phyloP scores from a whole-genome alignment of 73 alveolate species.

The Paramecium primaurelia region DNA sequence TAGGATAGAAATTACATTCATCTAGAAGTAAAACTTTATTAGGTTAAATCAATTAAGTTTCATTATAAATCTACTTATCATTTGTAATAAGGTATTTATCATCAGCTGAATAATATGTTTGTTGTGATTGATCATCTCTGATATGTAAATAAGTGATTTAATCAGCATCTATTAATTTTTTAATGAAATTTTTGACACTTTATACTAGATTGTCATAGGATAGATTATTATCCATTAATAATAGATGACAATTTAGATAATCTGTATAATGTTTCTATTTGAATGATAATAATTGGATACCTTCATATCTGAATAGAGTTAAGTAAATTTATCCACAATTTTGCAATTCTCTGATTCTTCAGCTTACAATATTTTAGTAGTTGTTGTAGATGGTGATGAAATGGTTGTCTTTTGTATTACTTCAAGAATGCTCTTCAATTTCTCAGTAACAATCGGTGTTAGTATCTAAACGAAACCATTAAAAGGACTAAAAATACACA shows the following conservation, averaged over 20 bases:
- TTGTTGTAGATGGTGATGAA: background rate
- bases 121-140: background rate
- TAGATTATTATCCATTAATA: slow-evolving; percentile 21
- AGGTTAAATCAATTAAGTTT: background rate
- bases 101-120: background rate
- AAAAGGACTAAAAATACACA: background rate
- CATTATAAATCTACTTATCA: background rate
- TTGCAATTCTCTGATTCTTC: background rate
- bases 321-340: background rate
- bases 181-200: background rate
- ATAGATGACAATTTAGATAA: background rate
- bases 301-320: background rate
- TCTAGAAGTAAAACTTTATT: background rate
- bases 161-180: slow-evolving; percentile 29
- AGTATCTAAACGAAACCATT: background rate
- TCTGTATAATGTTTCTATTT: slow-evolving; percentile 7
- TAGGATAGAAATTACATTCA: slow-evolving; percentile 10
- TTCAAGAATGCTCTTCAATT: background rate
- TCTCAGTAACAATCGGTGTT: background rate
- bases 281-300: background rate
- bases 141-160: background rate
- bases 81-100: background rate
- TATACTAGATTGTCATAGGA: background rate
- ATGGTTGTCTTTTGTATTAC: background rate
- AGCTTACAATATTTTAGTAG: background rate